Percentiles rank a stretch among this genome's conserved stretches.
phyloP scores from a whole-genome alignment of 257 asterid species.

The Salvia miltiorrhiza region DNA sequence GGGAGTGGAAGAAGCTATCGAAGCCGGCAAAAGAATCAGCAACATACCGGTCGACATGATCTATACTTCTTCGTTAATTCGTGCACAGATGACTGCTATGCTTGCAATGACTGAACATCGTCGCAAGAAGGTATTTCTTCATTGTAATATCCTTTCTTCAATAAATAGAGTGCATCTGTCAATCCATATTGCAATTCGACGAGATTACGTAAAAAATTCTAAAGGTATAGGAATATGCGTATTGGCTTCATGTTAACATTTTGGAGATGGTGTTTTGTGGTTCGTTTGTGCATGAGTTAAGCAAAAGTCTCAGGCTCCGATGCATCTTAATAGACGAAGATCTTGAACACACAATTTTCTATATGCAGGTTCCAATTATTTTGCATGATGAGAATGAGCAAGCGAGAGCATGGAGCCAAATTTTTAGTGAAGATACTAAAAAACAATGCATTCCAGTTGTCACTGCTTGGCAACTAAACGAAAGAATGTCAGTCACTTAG shows the following conservation, averaged over 20 bases:
- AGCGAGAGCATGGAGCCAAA: slow-evolving; percentile 84
- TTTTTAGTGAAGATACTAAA: slow-evolving; percentile 83
- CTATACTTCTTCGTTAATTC: slow-evolving; percentile 83
- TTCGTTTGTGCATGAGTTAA: not conserved
- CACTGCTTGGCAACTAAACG: slow-evolving; percentile 97
- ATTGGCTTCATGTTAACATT: not conserved
- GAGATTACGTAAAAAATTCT: not conserved
- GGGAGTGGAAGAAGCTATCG: slow-evolving; percentile 95
- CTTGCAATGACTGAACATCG: slow-evolving; percentile 99
- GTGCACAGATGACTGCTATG: slow-evolving; percentile 99
- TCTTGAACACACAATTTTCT: not conserved
- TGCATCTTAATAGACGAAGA: not conserved
- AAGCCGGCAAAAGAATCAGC: slow-evolving; percentile 96
- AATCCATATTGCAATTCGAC: not conserved
- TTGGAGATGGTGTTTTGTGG: not conserved
- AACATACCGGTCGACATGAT: slow-evolving; percentile 90
- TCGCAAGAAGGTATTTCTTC: slow-evolving; percentile 67
- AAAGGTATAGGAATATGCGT: not conserved
- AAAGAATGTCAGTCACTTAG: slow-evolving; percentile 68
- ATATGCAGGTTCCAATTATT: slow-evolving; percentile 78
- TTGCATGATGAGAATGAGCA: slow-evolving; percentile 80
- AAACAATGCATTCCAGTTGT: slow-evolving; percentile 89
- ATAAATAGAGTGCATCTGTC: not conserved
- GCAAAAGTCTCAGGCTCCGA: not conserved
- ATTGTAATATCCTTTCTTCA: not conserved